These are phyloP conservation scores for Hypoxylon fragiforme DNA, from an alignment of 495 filamentous ascomycete genomes.

Conservation along the genomic window DNA sequence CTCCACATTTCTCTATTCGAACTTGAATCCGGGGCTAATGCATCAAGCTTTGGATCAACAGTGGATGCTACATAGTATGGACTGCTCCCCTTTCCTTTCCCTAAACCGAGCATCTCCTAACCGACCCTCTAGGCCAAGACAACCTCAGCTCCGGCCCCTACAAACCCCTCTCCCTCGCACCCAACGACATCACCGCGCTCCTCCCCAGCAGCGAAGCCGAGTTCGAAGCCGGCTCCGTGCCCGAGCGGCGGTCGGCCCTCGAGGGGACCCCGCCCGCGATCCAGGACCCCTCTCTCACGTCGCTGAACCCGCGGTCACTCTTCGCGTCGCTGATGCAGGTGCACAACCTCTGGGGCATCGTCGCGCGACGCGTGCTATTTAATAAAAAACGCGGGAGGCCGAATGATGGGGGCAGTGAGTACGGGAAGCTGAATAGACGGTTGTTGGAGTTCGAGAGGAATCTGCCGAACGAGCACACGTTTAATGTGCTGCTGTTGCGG, in stretches of 20 bases:
- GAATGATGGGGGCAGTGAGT: constrained; percentile 49
- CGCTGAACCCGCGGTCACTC: constrained; percentile 45
- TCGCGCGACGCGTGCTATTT: constrained; percentile 47
- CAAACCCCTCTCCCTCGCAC: constrained; percentile 50
- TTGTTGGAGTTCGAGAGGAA: constrained; percentile 48
- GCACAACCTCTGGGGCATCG: constrained; percentile 54
- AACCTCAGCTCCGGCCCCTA: constrained; percentile 54
- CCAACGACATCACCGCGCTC: constrained; percentile 53
- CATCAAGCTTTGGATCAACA: constrained; percentile 14
- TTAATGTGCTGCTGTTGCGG: constrained; percentile 46
- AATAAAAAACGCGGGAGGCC: constrained; percentile 44
- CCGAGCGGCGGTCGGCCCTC: constrained; percentile 52
- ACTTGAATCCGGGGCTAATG: constrained; percentile 4
- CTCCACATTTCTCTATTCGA: neutral
- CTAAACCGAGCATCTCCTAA: constrained; percentile 10
- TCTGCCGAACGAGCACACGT: constrained; percentile 49
- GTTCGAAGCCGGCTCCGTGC: constrained; percentile 47
- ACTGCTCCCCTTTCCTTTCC: no score
- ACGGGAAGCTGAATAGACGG: constrained; percentile 40
- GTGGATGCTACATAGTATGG: constrained; percentile 56
- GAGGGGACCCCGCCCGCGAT: constrained; percentile 52
- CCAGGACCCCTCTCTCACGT: constrained; percentile 46
- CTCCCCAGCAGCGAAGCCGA: constrained; percentile 53
- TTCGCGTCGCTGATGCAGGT: constrained; percentile 56
- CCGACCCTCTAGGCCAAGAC: constrained; percentile 43